phyloP scores from a whole-genome alignment of 1,284 basidiomycete genomes.

The Wolfiporia cocos region DNA sequence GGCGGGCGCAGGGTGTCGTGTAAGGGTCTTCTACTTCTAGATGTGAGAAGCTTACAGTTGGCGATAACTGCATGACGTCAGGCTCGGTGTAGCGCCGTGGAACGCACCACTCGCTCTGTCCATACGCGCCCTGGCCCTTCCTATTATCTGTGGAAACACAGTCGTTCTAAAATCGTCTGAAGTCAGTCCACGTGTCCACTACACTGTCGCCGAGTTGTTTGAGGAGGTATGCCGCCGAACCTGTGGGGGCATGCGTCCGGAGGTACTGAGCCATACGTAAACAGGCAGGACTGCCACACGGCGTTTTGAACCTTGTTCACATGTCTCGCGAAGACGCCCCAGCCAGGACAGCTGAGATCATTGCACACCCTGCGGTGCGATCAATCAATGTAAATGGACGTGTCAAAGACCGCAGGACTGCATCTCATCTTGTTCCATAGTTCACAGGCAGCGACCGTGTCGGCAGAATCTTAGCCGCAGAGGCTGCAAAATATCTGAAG shows the following conservation, averaged over 20 bases:
- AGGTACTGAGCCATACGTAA: background rate
- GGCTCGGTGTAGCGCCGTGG: slow-evolving; percentile 23
- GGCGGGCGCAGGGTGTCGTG: slow-evolving; percentile 26
- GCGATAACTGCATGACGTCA: background rate
- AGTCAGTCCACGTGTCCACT: slow-evolving; percentile 43
- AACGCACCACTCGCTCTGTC: slow-evolving; percentile 43
- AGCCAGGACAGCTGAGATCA: slow-evolving; percentile 16
- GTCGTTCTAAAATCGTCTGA: slow-evolving; percentile 60
- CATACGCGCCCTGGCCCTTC: slow-evolving; percentile 43
- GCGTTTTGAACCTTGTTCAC: slow-evolving; percentile 21
- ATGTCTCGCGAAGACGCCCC: slow-evolving; percentile 17
- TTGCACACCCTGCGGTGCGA: slow-evolving; percentile 21
- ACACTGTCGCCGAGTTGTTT: slow-evolving; percentile 43
- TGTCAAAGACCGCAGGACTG: background rate
- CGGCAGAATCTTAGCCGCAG: slow-evolving; percentile 13
- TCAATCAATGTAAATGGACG: slow-evolving; percentile 21
- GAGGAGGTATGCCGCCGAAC: slow-evolving; percentile 27
- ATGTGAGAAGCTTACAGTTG: background rate
- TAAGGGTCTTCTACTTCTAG: slow-evolving; percentile 10
- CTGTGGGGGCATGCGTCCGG: background rate
- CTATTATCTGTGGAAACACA: slow-evolving; percentile 60
- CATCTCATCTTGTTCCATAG: background rate
- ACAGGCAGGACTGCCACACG: slow-evolving; percentile 22
- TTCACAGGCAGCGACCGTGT: slow-evolving; percentile 17
- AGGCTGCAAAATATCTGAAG: slow-evolving; percentile 18